Conservation (phyloP, 148 eudicot species). For the Vaccinium vitisidaea region DNA sequence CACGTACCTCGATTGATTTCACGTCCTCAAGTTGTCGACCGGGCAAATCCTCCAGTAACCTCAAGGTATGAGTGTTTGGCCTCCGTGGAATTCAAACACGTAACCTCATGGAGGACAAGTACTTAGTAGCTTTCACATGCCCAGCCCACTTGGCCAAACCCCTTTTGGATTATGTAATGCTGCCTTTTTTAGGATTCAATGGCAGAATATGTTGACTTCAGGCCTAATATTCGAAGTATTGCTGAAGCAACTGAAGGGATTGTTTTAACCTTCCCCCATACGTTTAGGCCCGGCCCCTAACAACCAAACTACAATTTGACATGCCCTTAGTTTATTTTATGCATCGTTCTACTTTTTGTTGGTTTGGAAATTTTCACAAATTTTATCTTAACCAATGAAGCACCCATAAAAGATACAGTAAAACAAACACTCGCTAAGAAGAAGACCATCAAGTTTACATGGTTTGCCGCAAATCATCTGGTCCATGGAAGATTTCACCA, state of each 20-base stretch:
- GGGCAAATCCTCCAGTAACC: too few relatives aligned
- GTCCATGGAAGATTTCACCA: neutral
- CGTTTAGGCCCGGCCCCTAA: neutral
- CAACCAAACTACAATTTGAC: neutral
- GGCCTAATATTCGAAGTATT: neutral
- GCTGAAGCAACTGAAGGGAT: neutral
- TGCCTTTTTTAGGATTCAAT: neutral
- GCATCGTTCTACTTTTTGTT: neutral
- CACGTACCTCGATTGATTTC: too few relatives aligned
- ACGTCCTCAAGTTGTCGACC: too few relatives aligned
- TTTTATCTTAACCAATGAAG: neutral
- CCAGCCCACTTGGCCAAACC: neutral
- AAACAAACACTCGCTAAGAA: neutral
- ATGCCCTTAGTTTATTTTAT: neutral
- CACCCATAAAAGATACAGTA: neutral
- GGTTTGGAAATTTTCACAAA: neutral
- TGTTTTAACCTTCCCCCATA: neutral
- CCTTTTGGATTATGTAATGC: neutral
- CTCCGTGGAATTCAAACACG: too few relatives aligned
- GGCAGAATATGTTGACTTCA: neutral
- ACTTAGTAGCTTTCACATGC: too few relatives aligned
- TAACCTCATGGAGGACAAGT: too few relatives aligned
- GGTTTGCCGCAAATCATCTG: neutral
- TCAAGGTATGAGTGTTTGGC: too few relatives aligned
- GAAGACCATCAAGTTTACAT: neutral